Conservation (phyloP, 1,284 basidiomycete genomes). For the Cryptococcus deneoformans region DNA sequence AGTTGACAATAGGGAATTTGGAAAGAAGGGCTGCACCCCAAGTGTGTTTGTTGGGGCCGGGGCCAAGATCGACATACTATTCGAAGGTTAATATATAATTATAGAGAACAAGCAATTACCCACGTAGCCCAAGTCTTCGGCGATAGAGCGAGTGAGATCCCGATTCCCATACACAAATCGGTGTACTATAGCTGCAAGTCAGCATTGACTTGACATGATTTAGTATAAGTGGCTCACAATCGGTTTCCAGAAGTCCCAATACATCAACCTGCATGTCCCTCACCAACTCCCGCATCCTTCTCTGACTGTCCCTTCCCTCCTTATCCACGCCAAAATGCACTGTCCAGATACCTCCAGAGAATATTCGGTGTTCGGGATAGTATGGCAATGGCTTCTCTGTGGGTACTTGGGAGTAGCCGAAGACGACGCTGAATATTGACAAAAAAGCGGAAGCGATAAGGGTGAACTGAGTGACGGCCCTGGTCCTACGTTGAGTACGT, state of each 20-base stretch:
- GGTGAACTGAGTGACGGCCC: constrained; percentile 21
- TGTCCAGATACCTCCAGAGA: constrained; percentile 92
- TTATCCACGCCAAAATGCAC: constrained; percentile 83
- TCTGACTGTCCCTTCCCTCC: constrained; percentile 55
- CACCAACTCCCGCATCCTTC: neutral
- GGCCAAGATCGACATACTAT: constrained; percentile 62
- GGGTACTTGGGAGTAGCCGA: constrained; percentile 21
- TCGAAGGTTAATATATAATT: neutral
- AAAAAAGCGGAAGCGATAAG: constrained; percentile 41
- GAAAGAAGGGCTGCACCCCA: constrained; percentile 85
- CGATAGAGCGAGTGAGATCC: constrained; percentile 75
- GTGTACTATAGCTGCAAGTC: constrained; percentile 52
- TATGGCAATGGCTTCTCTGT: constrained; percentile 54
- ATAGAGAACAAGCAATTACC: constrained; percentile 30
- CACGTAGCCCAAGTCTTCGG: constrained; percentile 80
- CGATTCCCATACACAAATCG: constrained; percentile 85
- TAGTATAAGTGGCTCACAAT: constrained; percentile 54
- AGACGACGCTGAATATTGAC: constrained; percentile 13
- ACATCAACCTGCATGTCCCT: constrained; percentile 75
- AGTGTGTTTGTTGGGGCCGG: constrained; percentile 84
- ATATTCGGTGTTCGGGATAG: constrained; percentile 61
- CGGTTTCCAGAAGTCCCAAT: constrained; percentile 80
- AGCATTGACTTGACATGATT: constrained; percentile 1
- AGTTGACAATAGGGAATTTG: constrained; percentile 90
- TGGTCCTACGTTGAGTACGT: constrained; percentile 16